Evolutionary conservation across 495 filamentous ascomycete genomes (phyloP), one percentile per base, ranked within the genome.

Genomic region (Penicillium longicatenatum): DNA sequence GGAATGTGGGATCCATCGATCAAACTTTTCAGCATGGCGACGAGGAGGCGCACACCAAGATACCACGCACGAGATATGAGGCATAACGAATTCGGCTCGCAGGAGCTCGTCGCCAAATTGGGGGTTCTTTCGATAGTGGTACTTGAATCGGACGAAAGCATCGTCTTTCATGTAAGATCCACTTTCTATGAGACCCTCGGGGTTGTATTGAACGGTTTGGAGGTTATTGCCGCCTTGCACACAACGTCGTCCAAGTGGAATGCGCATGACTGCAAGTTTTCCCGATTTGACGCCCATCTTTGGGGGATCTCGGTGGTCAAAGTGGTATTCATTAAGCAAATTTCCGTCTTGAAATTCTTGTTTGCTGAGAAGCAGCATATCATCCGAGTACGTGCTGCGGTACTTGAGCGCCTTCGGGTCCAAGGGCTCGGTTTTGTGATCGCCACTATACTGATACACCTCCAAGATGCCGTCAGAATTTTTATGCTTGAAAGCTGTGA

Each of bases 1-100:
- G 6, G 82, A 76, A 62, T 82, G 80, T 26, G 83, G 83, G 52
- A 86, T 84, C 82, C 83, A 86, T 43, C 74, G 72, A 20, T 85
- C 79, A 19, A 78, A 67, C 67, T 80, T 82, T 50, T 82, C 75
- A 6, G 79, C 72, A 57, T 81, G 78, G 12, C 76, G 69, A 39
- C 72, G 69, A 6, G 82, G 82, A 50, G 83, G 79, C 17, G 80
- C 80, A 66, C 79, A 81, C 84, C 84, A 86, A n/a, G 79, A 77
- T 0, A 86, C 81, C 14, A 75, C 80, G 53, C 75, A 79, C 52
- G 73, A 82, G 61, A 84, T 79, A 58, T 84, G 80, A 14, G 78
- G 73, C 52, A 85, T 67, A 4, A 77, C 74, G 59, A 80, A 86
- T 55, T 85, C 83, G 6, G 78, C 83, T 42, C 83, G 75, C 6